Conservation (phyloP, 1,139 yeast genomes). For the Kodamaea fungicola region DNA sequence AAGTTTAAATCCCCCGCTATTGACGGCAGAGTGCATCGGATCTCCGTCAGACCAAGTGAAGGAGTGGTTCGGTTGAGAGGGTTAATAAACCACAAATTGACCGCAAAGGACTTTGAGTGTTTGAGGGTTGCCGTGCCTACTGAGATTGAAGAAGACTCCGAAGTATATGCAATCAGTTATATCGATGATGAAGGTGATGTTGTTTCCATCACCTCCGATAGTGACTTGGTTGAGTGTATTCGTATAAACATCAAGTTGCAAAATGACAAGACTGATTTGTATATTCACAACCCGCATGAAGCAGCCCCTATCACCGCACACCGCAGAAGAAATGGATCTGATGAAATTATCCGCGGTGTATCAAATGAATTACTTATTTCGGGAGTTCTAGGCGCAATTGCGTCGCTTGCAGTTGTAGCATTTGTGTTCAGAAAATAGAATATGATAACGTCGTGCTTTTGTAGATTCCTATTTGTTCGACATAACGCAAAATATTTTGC, state of each 20-base stretch:
- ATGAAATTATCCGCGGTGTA: constrained; percentile 49
- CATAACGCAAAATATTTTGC: no score
- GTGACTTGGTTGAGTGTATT: constrained; percentile 72
- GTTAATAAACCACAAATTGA: constrained; percentile 44
- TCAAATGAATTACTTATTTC: constrained; percentile 61
- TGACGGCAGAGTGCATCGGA: constrained; percentile 64
- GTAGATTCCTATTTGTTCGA: no score
- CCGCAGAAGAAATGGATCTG: constrained; percentile 7
- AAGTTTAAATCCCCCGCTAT: constrained; percentile 71
- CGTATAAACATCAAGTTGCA: constrained; percentile 47
- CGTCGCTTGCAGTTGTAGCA: constrained; percentile 55
- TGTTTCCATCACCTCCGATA: constrained; percentile 71
- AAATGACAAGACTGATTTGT: constrained; percentile 66
- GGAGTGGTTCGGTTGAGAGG: constrained; percentile 45
- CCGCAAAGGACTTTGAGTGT: constrained; percentile 39
- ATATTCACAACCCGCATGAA: constrained; percentile 66
- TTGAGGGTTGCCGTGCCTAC: constrained; percentile 22
- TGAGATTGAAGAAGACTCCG: constrained; percentile 3
- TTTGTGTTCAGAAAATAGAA: constrained; percentile 38
- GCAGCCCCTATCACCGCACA: constrained; percentile 25
- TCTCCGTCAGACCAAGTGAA: constrained; percentile 47
- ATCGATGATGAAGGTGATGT: constrained; percentile 84
- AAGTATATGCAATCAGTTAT: constrained; percentile 65
- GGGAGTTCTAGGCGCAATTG: constrained; percentile 60
- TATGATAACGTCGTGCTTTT: no score